These are phyloP conservation scores for Trametes hirsuta DNA, from an alignment of 1,284 basidiomycete species.

Conservation along the genomic window DNA sequence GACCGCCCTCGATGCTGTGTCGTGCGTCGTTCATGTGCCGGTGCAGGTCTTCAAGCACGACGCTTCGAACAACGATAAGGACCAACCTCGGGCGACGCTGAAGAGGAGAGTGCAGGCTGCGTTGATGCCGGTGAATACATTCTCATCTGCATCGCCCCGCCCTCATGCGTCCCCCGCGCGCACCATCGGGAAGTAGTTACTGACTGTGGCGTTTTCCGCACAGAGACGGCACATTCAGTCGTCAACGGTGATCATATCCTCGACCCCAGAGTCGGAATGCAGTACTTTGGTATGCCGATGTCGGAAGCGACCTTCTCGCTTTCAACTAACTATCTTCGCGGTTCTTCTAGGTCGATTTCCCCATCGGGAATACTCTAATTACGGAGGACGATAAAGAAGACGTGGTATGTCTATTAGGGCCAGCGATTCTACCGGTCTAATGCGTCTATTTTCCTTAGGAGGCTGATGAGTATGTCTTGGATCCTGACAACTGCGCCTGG, in stretches of 20 bases:
- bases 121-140: constrained; percentile 30
- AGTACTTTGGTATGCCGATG: constrained; percentile 35
- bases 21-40: constrained; percentile 21
- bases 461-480: constrained; percentile 23
- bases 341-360: constrained; percentile 33
- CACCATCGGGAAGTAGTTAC: constrained; percentile 4
- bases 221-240: constrained; percentile 27
- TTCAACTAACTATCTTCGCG: not conserved
- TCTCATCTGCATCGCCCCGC: constrained; percentile 12
- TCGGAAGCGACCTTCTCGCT: not conserved
- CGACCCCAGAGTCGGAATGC: constrained; percentile 34
- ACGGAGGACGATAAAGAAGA: constrained; percentile 6
- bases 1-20: constrained; percentile 18
- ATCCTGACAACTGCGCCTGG: constrained; percentile 33
- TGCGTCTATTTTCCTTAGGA: not conserved
- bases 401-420: constrained; percentile 2
- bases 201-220: constrained; percentile 7
- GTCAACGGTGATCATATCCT: constrained; percentile 22
- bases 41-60: constrained; percentile 21
- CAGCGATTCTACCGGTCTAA: not conserved
- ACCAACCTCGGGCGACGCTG: constrained; percentile 31
- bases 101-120: constrained; percentile 28
- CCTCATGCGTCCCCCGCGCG: constrained; percentile 1
- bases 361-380: constrained; percentile 13
- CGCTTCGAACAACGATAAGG: constrained; percentile 27